Evolutionary conservation across 2,329 filamentous ascomycete species (phyloP), one percentile per base, ranked within the genome.

Genomic region (Chaetothyriales sp.): DNA sequence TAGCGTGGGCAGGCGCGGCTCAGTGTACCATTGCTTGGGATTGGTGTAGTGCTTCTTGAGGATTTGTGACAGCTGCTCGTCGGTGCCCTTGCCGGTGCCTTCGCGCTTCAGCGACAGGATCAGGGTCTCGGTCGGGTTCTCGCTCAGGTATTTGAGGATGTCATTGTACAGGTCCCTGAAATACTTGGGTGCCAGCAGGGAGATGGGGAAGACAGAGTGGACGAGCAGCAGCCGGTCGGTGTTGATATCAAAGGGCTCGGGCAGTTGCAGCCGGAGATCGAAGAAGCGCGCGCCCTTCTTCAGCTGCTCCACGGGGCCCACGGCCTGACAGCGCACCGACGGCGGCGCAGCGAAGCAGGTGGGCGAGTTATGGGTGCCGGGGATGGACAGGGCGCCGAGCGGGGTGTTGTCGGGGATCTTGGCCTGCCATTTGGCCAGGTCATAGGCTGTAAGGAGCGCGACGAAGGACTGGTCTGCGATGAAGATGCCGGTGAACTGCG

Each of bases 361-460:
- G 5, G 92, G 86, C 18, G 85, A 86, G 70, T 98, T 96, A 73
- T 98, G 92, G 0, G 92, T 95, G 56, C 92, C 92, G 15, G 92
- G 92, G 55, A 96, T 92, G 47, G 84, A 92, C 47, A 98, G 78
- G 2, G 83, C 76, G 1, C 86, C 84, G 3, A 96, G 73, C 1
- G 86, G 80, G 48, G 79, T 83, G 18, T 80, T 75, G 61, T 89
- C 78, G 53, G 76, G 73, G 43, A 96, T 74, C 54, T 81, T 75
- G 51, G 73, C 68, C 89, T 96, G 96, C 92, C 92, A 95, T 49
- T 73, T 69, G 55, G 79, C 65, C 47, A 89, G 76, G 49, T 79
- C 75, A 15, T 81, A 76, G 4, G 81, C 87, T 55, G 81, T 86
- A 68, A 83, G 81, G 54, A 96, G 72, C 43, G 76, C 64, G 50